A percentile compares a stretch with the other conserved stretches of the same genome.
These are phyloP conservation scores for Daucus carota DNA, from an alignment of 129 eudicot species.

Conservation along the genomic window DNA sequence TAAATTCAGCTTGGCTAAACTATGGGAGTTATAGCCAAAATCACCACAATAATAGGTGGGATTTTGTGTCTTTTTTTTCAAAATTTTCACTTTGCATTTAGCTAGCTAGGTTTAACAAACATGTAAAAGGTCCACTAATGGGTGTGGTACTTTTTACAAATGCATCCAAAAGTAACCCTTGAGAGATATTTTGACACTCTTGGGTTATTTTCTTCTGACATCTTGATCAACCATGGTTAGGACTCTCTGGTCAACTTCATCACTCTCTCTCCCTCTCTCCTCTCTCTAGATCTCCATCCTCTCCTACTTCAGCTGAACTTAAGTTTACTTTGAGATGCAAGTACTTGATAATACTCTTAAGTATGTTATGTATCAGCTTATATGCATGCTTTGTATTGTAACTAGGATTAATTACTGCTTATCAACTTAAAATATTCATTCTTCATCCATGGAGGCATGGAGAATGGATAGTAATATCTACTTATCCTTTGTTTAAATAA, in stretches of 20 bases:
- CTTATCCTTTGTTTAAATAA: neutral
- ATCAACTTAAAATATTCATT: slow-evolving; percentile 23
- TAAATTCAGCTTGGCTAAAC: slow-evolving; percentile 48
- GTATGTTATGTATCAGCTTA: slow-evolving; percentile 22
- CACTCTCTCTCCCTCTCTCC: slow-evolving; percentile 9
- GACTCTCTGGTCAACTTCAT: slow-evolving; percentile 72
- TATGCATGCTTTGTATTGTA: slow-evolving; percentile 36
- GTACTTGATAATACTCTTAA: slow-evolving; percentile 8
- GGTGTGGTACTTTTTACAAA: slow-evolving; percentile 45
- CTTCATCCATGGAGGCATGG: slow-evolving; percentile 32
- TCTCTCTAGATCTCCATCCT: slow-evolving; percentile 7
- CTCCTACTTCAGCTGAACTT: neutral
- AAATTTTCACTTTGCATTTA: slow-evolving; percentile 23
- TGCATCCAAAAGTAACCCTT: slow-evolving; percentile 56
- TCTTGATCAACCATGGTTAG: slow-evolving; percentile 91
- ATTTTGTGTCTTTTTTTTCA: slow-evolving; percentile 15
- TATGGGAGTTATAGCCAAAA: slow-evolving; percentile 53
- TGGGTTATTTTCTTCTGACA: slow-evolving; percentile 45
- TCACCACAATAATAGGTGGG: slow-evolving; percentile 27
- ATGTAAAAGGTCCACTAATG: slow-evolving; percentile 40
- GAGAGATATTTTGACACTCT: slow-evolving; percentile 68
- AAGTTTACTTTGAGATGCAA: slow-evolving; percentile 24
- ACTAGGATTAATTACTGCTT: slow-evolving; percentile 31
- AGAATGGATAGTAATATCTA: slow-evolving; percentile 26
- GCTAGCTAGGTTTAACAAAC: neutral